phyloP scores from a whole-genome alignment of 495 filamentous ascomycete genomes.

The Pseudoneurospora amorphoporcata region DNA sequence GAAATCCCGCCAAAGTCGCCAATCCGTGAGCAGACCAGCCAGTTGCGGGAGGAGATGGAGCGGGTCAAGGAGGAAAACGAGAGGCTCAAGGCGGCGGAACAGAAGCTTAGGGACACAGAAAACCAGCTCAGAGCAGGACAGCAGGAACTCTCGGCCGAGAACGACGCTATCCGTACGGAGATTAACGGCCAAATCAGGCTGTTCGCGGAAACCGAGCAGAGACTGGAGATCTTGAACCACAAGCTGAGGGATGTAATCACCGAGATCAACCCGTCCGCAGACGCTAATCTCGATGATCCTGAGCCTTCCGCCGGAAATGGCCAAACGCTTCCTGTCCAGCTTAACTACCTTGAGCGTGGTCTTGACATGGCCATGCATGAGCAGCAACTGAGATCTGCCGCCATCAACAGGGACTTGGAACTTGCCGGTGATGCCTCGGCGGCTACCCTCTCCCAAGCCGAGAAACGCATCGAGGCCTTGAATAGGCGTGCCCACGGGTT shows the following conservation, averaged over 20 bases:
- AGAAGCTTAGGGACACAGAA: slow-evolving; percentile 6
- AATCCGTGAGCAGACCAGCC: slow-evolving; percentile 32
- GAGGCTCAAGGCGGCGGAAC: slow-evolving; percentile 3
- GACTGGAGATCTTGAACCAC: slow-evolving; percentile 61
- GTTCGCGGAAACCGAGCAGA: slow-evolving; percentile 53
- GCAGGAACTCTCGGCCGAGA: slow-evolving; percentile 11
- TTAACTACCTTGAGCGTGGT: slow-evolving; percentile 32
- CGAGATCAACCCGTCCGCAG: slow-evolving; percentile 43
- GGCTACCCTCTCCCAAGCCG: slow-evolving; percentile 13
- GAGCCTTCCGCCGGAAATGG: slow-evolving; percentile 31
- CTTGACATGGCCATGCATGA: slow-evolving; percentile 21
- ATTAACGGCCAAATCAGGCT: slow-evolving; percentile 22
- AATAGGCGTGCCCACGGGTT: slow-evolving; percentile 23
- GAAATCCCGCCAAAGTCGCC: slow-evolving; percentile 38
- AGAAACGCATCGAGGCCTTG: slow-evolving; percentile 21
- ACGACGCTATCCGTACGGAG: slow-evolving; percentile 18
- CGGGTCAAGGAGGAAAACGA: slow-evolving; percentile 30
- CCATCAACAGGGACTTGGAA: slow-evolving; percentile 6
- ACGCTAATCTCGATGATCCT: slow-evolving; percentile 24
- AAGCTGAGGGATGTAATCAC: slow-evolving; percentile 58
- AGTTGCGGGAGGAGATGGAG: slow-evolving; percentile 29
- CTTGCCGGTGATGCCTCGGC: slow-evolving; percentile 7
- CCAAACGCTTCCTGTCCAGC: slow-evolving; percentile 28
- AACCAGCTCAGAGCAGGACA: slow-evolving; percentile 14
- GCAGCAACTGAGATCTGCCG: slow-evolving; percentile 7